Base-by-base conservation (phyloP, 2,329 filamentous ascomycete species). In the Aspergillus versicolor region DNA sequence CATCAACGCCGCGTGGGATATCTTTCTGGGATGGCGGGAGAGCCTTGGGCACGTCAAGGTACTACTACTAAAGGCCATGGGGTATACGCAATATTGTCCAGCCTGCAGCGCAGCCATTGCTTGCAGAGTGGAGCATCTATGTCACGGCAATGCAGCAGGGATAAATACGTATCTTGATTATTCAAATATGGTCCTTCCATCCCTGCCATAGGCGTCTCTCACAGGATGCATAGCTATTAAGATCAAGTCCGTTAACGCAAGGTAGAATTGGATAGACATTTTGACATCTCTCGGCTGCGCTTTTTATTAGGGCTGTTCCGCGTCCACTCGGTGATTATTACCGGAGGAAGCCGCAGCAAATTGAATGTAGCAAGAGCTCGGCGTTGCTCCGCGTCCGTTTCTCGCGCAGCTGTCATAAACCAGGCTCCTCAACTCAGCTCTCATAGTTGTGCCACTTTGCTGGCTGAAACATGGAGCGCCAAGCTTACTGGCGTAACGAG, bases 1-100 rank as follows among this genome's bases (percentile, higher is more conserved):
- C 13, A 15, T 37, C 34, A 37, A 37, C 5, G 4, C 34, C 6
- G n/a, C n/a, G 3, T 44, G 34, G 5, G 17, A 5, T n/a, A 24
- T 30, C 54, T 32, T 56, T 32, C 56, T 62, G 59, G 60, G 62
- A 63, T 54, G n/a, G 37, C 42, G 52, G 58, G 53, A 57, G 61
- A 63, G 60, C 32, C 41, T 60, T 62, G 56, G 50, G 61, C 54
- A 38, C 49, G 34, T 53, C 49, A 42, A 51, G 45, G 45, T 43
- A 27, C 13, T 30, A 11, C 27, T 13, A 30, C 24, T 7, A 30
- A 30, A 11, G 24, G 24, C 6, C 19, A 21, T 21, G 4, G 27
- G 44, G 7, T 22, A 22, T 38, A 13, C 12, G 5, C 30, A 32
- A 37, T 44, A 17, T 22, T 34, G 24, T 38, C 19, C 45, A 48